A percentile compares a stretch with the other conserved stretches of the same genome.
Conservation (phyloP, 805 yeast species). For the Teunomyces lycoperdinae region DNA sequence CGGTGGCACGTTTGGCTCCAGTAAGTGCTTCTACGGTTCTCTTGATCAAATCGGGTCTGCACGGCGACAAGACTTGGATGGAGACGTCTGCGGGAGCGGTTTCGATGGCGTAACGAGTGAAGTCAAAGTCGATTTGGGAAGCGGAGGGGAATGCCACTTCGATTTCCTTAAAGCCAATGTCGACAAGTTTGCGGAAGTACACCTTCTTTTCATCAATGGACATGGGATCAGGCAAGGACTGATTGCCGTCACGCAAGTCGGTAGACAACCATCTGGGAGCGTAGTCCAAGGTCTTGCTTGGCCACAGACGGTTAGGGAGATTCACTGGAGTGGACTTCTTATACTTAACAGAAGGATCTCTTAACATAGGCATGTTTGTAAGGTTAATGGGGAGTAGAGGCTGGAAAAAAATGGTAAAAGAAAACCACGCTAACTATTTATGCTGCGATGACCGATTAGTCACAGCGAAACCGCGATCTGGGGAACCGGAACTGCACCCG, state of each 20-base stretch:
- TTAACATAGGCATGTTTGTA: conserved; percentile 33
- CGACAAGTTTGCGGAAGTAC: conserved; percentile 65
- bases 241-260: conserved; percentile 82
- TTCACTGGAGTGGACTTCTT: conserved; percentile 52
- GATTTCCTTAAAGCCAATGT: conserved; percentile 77
- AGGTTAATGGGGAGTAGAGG: not conserved
- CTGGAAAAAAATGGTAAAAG: not conserved
- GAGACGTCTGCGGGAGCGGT: conserved; percentile 74
- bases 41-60: conserved; percentile 68
- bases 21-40: conserved; percentile 69
- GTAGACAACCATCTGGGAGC: conserved; percentile 85
- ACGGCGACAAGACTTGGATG: conserved; percentile 73
- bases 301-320: conserved; percentile 71
- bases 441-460: not conserved
- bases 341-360: conserved; percentile 65
- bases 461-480: not conserved
- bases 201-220: conserved; percentile 71
- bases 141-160: conserved; percentile 85
- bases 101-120: conserved; percentile 71
- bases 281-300: conserved; percentile 50
- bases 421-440: not conserved
- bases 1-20: conserved; percentile 74
- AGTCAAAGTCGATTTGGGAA: conserved; percentile 76
- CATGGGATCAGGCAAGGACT: conserved; percentile 85
- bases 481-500: not conserved